Evolutionary conservation across 441 rosid genomes (phyloP), one percentile per base, ranked within the genome.

Genomic region (Erodium texanum): DNA sequence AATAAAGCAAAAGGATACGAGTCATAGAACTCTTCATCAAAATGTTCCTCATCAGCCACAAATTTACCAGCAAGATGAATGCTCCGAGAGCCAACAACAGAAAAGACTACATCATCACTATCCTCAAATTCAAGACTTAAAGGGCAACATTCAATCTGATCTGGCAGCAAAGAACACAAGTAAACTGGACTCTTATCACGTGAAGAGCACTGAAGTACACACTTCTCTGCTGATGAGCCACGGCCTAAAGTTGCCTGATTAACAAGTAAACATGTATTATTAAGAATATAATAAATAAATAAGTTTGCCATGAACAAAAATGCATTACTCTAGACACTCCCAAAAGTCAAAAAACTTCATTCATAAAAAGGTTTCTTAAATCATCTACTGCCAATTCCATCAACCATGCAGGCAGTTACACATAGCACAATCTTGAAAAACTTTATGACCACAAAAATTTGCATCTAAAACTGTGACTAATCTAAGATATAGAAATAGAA

Each of bases 1-100:
- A 67, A 20, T 67, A 45, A 59, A 71, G 14, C 5, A 64, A 71
- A 84, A 85, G 92, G 97, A 91, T 93, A 93, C 99, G 78, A 80
- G 20, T 81, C 88, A 54, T 77, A 84, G 48, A 83, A 95, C 63
- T 86, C 89, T 20, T 78, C 82, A 14, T 76, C 83, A 27, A 70
- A 65, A 70, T 78, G 83, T 27, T 82, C 86, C 59, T 82, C 86
- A 24, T 81, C 85, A 23, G 76, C 72, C 72, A 79, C 82, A 80
- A 91, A 80, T 81, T 82, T 89, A 50, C 99, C 99, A 73, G 92
- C 80, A 0, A 94, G 81, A 79, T 94, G 96, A 68, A 94, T 83
- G 86, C 97, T 94, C 66, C 82, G 80, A 7, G 76, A 23, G 50
- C 99, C 99, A 67, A 83, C 75, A 23, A 89, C 94, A 0, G 88